Evolutionary conservation across 345 rosid species (phyloP).

Genomic region (Cardiospermum halicacabum): DNA sequence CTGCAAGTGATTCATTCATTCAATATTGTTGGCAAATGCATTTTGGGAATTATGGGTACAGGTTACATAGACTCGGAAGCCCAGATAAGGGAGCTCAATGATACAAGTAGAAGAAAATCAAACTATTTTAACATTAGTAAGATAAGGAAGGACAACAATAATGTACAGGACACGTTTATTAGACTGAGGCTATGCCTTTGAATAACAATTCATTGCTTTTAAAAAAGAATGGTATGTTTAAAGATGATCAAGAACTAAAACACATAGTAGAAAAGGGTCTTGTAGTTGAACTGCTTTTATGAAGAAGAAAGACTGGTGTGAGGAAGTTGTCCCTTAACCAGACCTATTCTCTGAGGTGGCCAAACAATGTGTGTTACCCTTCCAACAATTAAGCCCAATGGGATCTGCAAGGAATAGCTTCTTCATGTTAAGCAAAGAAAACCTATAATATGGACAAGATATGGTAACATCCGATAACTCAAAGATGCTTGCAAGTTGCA

Average conservation of each 20-base stretch:
- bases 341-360: slow-evolving; percentile 73
- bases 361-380: slow-evolving; percentile 62
- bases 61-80: background rate
- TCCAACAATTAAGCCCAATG: slow-evolving; percentile 73
- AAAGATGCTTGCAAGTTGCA: background rate
- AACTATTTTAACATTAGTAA: no score
- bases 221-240: slow-evolving; percentile 5
- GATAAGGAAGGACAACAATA: no score
- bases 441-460: background rate
- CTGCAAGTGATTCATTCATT: no score
- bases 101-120: no score
- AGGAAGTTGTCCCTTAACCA: slow-evolving; percentile 27
- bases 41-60: background rate
- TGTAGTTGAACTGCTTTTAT: background rate
- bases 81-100: background rate
- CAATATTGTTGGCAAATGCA: background rate
- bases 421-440: background rate
- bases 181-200: background rate
- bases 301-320: slow-evolving; percentile 16
- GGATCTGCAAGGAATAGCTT: slow-evolving; percentile 47
- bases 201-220: background rate
- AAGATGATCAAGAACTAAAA: background rate
- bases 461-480: background rate
- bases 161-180: no score
- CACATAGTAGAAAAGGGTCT: background rate